Base-by-base conservation (phyloP, 495 filamentous ascomycete genomes). In the Viridothelium virens region DNA sequence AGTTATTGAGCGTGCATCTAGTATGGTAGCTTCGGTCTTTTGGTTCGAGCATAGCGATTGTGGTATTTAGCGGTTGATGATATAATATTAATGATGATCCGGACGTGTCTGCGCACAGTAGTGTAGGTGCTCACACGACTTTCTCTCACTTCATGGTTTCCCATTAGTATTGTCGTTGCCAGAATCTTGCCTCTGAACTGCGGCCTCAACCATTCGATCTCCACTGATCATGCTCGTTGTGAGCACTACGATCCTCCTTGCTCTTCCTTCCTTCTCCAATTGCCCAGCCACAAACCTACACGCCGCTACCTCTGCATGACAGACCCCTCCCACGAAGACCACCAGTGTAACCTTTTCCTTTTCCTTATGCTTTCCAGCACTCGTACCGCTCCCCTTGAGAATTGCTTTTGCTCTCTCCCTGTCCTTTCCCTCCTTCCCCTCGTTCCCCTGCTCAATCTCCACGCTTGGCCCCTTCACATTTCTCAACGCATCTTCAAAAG, bases 251-350 rank as follows among this genome's bases (percentile, higher is more conserved):
- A 99, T 87, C 76, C 89, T 90, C 76, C 90, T 85, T 67, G 84
- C 76, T 76, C 75, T 82, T 77, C 89, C 89, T 75, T 91, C 89
- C 82, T 96, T 89, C 77, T 90, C 86, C 68, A 78, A 63, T 70
- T 73, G 68, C 71, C 85, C 87, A 46, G 89, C 91, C 70, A 97
- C 87, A 77, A 96, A 97, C 69, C 95, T 83, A 76, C 97, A 72
- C 34, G 94, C 95, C 50, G 94, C 92, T 74, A 97, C 93, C 80
- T 99, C 94, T 7, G 93, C 95, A 70, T 93, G 96, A 1, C 89
- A 96, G 61, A 97, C 89, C 2, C 94, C 94, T 36, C 94, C 94
- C 65, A 99, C 79, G 78, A 96, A 97, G 74, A 97, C 94, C 14
- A 99, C 88, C 69, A 97, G 87, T 11, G 92, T 90, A 6, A 88